phyloP scores from a whole-genome alignment of 257 asterid genomes.

The Solanum okadae region DNA sequence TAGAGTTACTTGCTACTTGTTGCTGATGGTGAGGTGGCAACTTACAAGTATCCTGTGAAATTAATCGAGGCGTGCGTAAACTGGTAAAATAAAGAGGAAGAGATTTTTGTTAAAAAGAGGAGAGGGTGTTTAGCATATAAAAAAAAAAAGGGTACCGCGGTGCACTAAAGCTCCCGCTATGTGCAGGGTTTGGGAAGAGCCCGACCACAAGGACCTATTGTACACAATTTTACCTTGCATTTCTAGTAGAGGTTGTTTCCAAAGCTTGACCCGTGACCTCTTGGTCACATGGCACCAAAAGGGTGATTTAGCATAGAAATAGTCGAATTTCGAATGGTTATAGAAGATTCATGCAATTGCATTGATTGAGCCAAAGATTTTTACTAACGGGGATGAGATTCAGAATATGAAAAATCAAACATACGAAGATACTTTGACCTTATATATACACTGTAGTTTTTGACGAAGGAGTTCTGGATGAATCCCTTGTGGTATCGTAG shows the following conservation, averaged over 20 bases:
- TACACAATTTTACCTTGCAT: not conserved
- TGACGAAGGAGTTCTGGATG: not conserved
- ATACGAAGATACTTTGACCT: not conserved
- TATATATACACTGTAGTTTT: not conserved
- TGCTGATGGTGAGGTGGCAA: not conserved
- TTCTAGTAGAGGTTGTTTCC: not conserved
- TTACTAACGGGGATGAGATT: not conserved
- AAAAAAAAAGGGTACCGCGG: not conserved
- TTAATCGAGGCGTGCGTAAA: not conserved
- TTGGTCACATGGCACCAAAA: not conserved
- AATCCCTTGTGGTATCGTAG: not conserved
- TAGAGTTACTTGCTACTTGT: not conserved
- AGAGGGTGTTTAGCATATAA: not conserved
- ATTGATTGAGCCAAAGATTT: not conserved
- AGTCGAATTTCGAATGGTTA: not conserved
- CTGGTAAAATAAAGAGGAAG: not conserved
- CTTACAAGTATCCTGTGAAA: not conserved
- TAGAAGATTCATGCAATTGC: not conserved
- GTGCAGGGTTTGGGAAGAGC: not conserved
- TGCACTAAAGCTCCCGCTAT: not conserved
- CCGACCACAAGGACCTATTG: not conserved
- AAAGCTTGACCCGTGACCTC: not conserved
- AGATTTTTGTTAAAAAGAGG: not conserved
- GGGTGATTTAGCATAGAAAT: not conserved
- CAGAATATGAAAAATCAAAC: not conserved